Conservation (phyloP, 2,329 filamentous ascomycete species). For the Cordyceps tenuipes region DNA sequence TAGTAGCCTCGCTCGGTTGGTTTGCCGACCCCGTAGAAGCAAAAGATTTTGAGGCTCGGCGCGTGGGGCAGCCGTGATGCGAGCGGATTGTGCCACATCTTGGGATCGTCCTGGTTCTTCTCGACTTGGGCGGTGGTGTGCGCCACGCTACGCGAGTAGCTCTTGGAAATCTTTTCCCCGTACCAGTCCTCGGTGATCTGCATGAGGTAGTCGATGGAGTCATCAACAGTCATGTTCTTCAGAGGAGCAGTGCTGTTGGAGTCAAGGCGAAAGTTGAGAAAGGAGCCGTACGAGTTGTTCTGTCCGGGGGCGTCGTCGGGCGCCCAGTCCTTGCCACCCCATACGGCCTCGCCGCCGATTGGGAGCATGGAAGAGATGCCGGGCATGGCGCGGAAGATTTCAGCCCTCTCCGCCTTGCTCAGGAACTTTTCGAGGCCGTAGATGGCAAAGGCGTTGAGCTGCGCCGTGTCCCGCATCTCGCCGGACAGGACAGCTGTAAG, state of each 20-base stretch:
- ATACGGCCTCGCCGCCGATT: conserved; percentile 87
- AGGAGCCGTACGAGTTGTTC: conserved; percentile 64
- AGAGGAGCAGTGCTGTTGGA: conserved; percentile 56
- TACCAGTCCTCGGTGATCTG: conserved; percentile 82
- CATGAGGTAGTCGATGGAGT: conserved; percentile 71
- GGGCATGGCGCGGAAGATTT: conserved; percentile 95
- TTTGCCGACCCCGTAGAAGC: conserved; percentile 94
- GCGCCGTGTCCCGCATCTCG: conserved; percentile 97
- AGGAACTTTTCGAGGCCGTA: conserved; percentile 96
- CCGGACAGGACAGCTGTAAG: conserved; percentile 85
- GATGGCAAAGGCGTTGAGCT: conserved; percentile 91
- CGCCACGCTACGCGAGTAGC: conserved; percentile 85
- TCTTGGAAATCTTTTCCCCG: conserved; percentile 57
- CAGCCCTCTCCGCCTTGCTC: conserved; percentile 78
- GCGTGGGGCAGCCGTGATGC: conserved; percentile 81
- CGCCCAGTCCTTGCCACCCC: conserved; percentile 81
- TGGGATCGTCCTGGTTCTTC: conserved; percentile 64
- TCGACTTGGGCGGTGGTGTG: conserved; percentile 73
- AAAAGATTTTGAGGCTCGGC: conserved; percentile 87
- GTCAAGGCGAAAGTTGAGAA: conserved; percentile 71
- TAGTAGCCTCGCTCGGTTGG: conserved; percentile 89
- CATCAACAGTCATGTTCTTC: conserved; percentile 70
- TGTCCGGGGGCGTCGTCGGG: conserved; percentile 78
- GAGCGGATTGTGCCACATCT: conserved; percentile 92
- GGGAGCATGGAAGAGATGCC: conserved; percentile 95